A percentile compares a stretch with the other conserved stretches of the same genome.
Conservation (phyloP, 2,329 filamentous ascomycete genomes). For the Aspergillus pseudonomiae region DNA sequence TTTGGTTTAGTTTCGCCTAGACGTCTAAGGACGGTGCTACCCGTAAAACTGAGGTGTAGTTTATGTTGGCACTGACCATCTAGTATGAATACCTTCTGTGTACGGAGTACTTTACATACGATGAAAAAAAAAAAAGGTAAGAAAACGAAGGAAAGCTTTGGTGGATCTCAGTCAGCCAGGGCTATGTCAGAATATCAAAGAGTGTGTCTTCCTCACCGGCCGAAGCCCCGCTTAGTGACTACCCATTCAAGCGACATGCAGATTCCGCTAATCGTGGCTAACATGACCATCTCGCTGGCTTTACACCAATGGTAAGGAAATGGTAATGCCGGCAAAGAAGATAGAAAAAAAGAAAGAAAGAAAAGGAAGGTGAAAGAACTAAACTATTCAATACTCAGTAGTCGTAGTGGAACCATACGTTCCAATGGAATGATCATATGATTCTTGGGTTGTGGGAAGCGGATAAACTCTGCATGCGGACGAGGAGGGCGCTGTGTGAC, state of each 20-base stretch:
- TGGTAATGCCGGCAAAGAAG: neutral
- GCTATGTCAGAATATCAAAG: neutral
- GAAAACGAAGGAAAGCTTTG: neutral
- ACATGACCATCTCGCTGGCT: neutral
- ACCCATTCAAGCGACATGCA: slow-evolving; percentile 29
- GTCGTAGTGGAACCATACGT: neutral
- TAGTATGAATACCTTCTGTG: neutral
- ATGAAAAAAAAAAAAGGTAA: neutral
- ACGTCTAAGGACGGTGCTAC: neutral
- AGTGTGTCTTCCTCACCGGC: neutral
- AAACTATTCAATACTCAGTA: neutral
- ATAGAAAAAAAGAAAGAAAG: neutral
- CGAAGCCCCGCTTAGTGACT: slow-evolving; percentile 20
- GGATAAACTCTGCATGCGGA: neutral
- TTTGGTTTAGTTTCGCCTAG: neutral
- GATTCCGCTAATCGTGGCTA: slow-evolving; percentile 11
- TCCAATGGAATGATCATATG: neutral
- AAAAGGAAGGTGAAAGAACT: neutral
- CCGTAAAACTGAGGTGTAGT: neutral
- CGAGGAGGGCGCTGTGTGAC: neutral
- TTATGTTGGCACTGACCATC: neutral
- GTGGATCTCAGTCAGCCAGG: neutral
- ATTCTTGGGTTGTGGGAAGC: neutral
- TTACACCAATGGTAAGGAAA: neutral
- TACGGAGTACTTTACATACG: neutral